Base-by-base conservation (phyloP, 2,329 filamentous ascomycete genomes). In the Trichoderma sp. region DNA sequence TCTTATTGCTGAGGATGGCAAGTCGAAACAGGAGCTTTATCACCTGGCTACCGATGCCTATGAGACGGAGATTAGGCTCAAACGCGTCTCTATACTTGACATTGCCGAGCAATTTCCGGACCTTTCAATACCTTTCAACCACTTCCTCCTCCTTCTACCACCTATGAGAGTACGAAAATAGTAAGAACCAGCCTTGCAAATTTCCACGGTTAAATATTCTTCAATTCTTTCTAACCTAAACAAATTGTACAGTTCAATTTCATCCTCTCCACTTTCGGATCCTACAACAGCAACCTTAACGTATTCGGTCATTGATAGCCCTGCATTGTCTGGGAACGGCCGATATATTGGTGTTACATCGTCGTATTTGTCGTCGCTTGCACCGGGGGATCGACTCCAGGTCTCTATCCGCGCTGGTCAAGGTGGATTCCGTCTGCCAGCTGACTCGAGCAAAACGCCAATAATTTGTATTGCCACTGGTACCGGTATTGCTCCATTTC, bases 381-480 rank as follows among this genome's bases (percentile, higher is more conserved):
- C n/a, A 17, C 50, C 39, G 9, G 66, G 66, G 5, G 55, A 69
- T 36, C 61, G 30, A n/a, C 43, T 69, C n/a, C 36, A 34, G 8
- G 61, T 57, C 66, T 30, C 61, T 8, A 17, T 69, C 15, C 55
- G 66, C 13, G 30, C 50, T 20, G 61, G 20, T 17, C 61, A 69
- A 61, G 66, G 39, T 17, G n/a, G 15, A 3, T 69, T 69, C 34
- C 55, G 47, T 8, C 17, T 69, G 13, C 66, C 66, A 11, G 12
- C 30, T 39, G 30, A 63, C 13, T 8, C 59, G 4, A 26, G 20
- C 15, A 47, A 20, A 47, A 63, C 61, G 15, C 61, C 36, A 6
- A 47, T 90, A 11, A 80, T 89, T 65, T 86, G 88, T 84, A 79
- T 88, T 9, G 85, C 79, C 0, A 82, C 85, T 0, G 87, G 86